Conservation (phyloP, 768 basidiomycete genomes). For the Macrolepiota albuminosa region DNA sequence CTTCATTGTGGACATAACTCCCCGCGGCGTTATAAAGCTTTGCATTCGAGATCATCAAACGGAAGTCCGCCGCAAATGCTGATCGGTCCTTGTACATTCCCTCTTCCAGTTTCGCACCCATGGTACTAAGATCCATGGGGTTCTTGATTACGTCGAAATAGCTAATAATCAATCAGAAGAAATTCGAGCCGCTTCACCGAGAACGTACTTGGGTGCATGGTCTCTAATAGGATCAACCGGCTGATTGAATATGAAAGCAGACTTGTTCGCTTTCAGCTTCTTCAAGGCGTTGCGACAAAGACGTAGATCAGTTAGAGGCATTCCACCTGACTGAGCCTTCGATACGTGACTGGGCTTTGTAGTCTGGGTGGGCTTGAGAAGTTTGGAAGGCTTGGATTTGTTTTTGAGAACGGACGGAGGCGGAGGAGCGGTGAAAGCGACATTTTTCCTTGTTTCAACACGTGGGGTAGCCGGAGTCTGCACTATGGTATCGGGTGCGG, state of each 20-base stretch:
- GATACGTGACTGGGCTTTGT: slow-evolving; percentile 46
- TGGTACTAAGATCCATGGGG: slow-evolving; percentile 93
- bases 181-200: background rate
- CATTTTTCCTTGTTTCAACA: slow-evolving; percentile 28
- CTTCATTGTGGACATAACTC: slow-evolving; percentile 71
- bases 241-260: slow-evolving; percentile 68
- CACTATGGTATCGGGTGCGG: slow-evolving; percentile 21
- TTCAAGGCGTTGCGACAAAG: slow-evolving; percentile 74
- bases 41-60: slow-evolving; percentile 83
- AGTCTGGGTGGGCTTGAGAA: slow-evolving; percentile 18
- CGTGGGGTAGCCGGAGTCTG: slow-evolving; percentile 26
- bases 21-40: slow-evolving; percentile 76
- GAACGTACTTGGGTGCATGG: slow-evolving; percentile 75
- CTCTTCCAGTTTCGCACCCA: slow-evolving; percentile 79
- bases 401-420: slow-evolving; percentile 24
- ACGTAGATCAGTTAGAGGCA: slow-evolving; percentile 70
- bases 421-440: slow-evolving; percentile 31
- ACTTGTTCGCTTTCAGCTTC: slow-evolving; percentile 75
- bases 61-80: slow-evolving; percentile 83
- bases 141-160: slow-evolving; percentile 89
- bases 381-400: slow-evolving; percentile 23
- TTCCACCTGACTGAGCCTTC: slow-evolving; percentile 73
- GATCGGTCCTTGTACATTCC: slow-evolving; percentile 84
- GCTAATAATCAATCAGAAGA: slow-evolving; percentile 34
- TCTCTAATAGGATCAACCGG: slow-evolving; percentile 98